Evolutionary conservation across 2,329 filamentous ascomycete genomes (phyloP), one percentile per base, ranked within the genome.

Genomic region (Hymenoscyphus linearis): DNA sequence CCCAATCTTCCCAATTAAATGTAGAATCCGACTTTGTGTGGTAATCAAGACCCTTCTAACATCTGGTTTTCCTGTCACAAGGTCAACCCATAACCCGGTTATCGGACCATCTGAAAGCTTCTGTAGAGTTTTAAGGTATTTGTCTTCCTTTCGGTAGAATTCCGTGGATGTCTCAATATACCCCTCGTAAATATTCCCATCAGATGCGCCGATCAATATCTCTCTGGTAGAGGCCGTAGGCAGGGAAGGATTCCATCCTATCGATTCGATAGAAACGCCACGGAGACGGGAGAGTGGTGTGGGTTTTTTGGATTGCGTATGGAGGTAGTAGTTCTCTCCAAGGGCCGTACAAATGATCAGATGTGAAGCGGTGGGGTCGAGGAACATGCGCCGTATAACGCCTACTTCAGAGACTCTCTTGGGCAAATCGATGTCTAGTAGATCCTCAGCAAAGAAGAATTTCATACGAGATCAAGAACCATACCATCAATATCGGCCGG

Each of bases 301-400:
- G 2, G 93, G 92, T 66, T 93, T 89, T 68, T 91, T 89, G 36
- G 93, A 95, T 74, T 98, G 93, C 12, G 92, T 93, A 74, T 99
- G 95, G 10, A 99, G 88, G 76, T 99, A 99, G 79, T 93, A 99
- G 77, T 96, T 98, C 76, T 99, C 95, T 73, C 92, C 92, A 47
- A 92, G 84, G 4, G 91, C 89, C 2, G 95, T 99, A 73, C 89
- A 92, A 68, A 99, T 86, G 66, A 99, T 85, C 31, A 99, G 81
- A 77, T 99, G 95, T 5, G 92, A 97, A 31, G 95, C 95, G 12
- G 93, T 96, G 31, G 95, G 93, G 72, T 99, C 95, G 9, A 99
- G 89, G 78, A 99, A 99, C 84, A 99, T 91, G 78, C 90, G 91
- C 68, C 90, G 88, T 72, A 99, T 98, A 58, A 96, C 84, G 67